Evolutionary conservation across 352 stramenopile genomes (phyloP), one percentile per base, ranked within the genome.

Genomic region (Globisporangium paroecandrum): DNA sequence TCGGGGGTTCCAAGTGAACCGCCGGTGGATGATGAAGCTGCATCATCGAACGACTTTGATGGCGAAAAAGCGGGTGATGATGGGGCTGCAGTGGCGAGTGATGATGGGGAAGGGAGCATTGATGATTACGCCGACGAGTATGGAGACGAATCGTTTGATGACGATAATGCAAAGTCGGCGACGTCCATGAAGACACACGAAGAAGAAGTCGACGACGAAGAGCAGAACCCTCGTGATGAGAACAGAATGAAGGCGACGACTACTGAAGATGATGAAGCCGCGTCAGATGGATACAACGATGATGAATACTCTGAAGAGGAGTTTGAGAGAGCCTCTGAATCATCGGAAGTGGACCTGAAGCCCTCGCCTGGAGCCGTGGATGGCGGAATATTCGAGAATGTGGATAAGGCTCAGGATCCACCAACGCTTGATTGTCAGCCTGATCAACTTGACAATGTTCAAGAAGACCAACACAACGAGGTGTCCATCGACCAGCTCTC

Each of bases 121-220:
- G 69, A 65, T 22, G 70, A 71, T 9, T 76, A 74, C 12, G 73
- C 74, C 46, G 64, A 76, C 25, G 75, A 77, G 8, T 82, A 85
- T 27, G 70, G 74, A n/a, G 75, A 86, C 34, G 81, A 86, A 34
- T 79, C 75, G 7, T 89, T 88, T 46, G 78, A 79, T 24, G 76
- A 77, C 38, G 78, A 79, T 24, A 74, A 75, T 47, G 72, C 25
- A 13, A 69, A 77, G 3, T 73, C 71, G 22, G 49, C 54, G 38
- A 20, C 54, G 2, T 75, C 64, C 25, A 24, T 66, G 60, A 55
- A 62, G 34, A 66, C 20, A 53, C 3, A 49, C 18, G 20, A 22
- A 4, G 54, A 69, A 43, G 53, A 51, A n/a, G 18, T 3, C 24
- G n/a, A 8, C 1, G n/a, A 25, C 12, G 53, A 64, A 49, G 41